Conservation (phyloP, 2,329 filamentous ascomycete species). For the Laburnicola sp. region DNA sequence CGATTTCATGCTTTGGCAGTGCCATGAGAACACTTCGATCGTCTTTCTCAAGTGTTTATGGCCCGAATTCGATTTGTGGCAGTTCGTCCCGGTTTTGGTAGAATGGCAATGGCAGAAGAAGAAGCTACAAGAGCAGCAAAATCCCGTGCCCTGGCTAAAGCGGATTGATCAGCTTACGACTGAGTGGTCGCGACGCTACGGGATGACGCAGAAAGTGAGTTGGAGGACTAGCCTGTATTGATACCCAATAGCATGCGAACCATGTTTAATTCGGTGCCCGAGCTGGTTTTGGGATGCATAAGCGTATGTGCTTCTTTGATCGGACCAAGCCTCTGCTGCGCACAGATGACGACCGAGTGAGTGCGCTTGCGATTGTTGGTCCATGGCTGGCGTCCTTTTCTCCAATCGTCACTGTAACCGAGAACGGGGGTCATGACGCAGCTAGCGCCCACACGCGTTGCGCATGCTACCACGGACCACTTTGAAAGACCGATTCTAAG, state of each 20-base stretch:
- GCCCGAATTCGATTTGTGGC: conserved; percentile 94
- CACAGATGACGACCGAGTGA: background rate
- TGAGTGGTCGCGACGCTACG: conserved; percentile 1
- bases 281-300: conserved; percentile 7
- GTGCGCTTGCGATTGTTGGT: background rate
- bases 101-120: conserved; percentile 76
- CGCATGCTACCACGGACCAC: background rate
- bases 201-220: background rate
- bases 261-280: conserved; percentile 1
- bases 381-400: conserved; percentile 10
- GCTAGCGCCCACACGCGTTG: conserved; percentile 4
- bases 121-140: conserved; percentile 47
- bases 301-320: background rate
- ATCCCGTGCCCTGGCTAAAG: conserved; percentile 32
- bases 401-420: conserved; percentile 9
- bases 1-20: conserved; percentile 99
- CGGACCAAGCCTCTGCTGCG: background rate
- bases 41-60: conserved; percentile 91
- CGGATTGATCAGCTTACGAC: conserved; percentile 21
- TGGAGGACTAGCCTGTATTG: conserved; percentile 8
- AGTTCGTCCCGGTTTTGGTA: conserved; percentile 87
- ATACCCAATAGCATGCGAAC: conserved; percentile 19
- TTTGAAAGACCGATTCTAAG: background rate
- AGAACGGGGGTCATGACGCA: conserved; percentile 17
- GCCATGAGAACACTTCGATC: conserved; percentile 87